Base-by-base conservation (phyloP, 1,139 yeast species). In the Eremothecium coryli region DNA sequence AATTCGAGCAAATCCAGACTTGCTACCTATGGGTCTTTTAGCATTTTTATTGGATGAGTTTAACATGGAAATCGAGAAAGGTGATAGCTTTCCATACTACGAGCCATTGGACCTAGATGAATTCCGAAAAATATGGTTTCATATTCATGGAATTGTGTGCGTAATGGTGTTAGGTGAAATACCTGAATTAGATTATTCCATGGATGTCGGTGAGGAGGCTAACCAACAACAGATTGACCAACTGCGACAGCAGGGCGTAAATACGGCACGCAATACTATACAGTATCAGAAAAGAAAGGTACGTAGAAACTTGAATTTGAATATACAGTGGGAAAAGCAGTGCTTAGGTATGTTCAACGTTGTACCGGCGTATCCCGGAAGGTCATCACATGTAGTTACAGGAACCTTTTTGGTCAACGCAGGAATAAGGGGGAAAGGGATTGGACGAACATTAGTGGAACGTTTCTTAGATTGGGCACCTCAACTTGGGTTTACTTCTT, bases 401-500 rank as follows among this genome's bases (percentile, higher is more conserved):
- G 94, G 85, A 2, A 81, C 80, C 21, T 82, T 90, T 46, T 62
- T 90, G 35, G 97, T 90, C 2, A 85, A 86, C 57, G 93, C 94
- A 2, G 94, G 94, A 42, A 82, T 82, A 43, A 63, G 98, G 46
- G 90, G 93, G n/a, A 81, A 80, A 52, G 95, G 97, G 3, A 82
- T 90, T 28, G 98, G 98, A 4, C 66, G 77, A 39, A 81, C 93
- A 0, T 58, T 90, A 43, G 78, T 85, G 8, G 93, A 84, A 48
- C 79, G 93, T 45, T 85, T 75, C 49, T 56, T 86, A 18, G 85
- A 80, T 43, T 90, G 97, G 97, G 86, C 96, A 1, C 93, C 93
- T 4, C 65, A 76, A 41, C 64, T 88, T 29, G 96, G 96, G 1
- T 90, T 82, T 58, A 80, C 88, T 0, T 81, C 85, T 44, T 72